These are phyloP conservation scores for Puccinellia tenuiflora DNA, from an alignment of 176 grass and related monocot genomes.

Conservation along the genomic window DNA sequence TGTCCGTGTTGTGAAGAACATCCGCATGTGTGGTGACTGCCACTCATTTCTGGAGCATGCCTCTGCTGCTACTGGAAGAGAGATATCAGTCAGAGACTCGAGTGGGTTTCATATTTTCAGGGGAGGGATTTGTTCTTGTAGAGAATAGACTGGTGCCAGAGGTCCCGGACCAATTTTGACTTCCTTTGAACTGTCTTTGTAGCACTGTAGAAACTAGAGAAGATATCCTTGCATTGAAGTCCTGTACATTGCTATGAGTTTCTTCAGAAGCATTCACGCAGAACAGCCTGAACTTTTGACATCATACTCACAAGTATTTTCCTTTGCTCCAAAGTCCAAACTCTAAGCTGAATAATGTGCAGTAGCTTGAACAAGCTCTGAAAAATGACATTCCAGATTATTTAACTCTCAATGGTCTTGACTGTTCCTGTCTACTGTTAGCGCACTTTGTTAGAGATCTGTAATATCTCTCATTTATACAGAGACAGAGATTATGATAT, in stretches of 20 bases:
- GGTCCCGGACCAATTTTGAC: slow-evolving; percentile 25
- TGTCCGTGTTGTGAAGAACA: slow-evolving; percentile 49
- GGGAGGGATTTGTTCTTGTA: slow-evolving; percentile 51
- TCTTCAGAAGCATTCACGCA: slow-evolving; percentile 8
- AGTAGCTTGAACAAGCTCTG: background rate
- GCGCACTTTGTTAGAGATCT: background rate
- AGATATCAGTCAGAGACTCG: slow-evolving; percentile 48
- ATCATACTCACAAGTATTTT: background rate
- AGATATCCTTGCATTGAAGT: slow-evolving; percentile 5
- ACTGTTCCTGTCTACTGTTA: background rate
- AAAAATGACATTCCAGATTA: background rate
- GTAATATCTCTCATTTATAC: background rate
- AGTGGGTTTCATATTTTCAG: slow-evolving; percentile 62
- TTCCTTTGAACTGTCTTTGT: background rate
- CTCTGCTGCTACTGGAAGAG: slow-evolving; percentile 39
- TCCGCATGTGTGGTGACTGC: slow-evolving; percentile 67
- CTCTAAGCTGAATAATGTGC: background rate
- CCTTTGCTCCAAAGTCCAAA: background rate
- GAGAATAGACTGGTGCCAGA: slow-evolving; percentile 40
- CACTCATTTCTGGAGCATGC: slow-evolving; percentile 59
- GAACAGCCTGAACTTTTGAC: background rate
- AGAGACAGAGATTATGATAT: too few relatives aligned
- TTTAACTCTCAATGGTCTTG: background rate
- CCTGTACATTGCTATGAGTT: slow-evolving; percentile 25
- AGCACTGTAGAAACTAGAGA: slow-evolving; percentile 29